Evolutionary conservation across 1,284 basidiomycete species (phyloP).

Genomic region (Trichosporon ovoides): DNA sequence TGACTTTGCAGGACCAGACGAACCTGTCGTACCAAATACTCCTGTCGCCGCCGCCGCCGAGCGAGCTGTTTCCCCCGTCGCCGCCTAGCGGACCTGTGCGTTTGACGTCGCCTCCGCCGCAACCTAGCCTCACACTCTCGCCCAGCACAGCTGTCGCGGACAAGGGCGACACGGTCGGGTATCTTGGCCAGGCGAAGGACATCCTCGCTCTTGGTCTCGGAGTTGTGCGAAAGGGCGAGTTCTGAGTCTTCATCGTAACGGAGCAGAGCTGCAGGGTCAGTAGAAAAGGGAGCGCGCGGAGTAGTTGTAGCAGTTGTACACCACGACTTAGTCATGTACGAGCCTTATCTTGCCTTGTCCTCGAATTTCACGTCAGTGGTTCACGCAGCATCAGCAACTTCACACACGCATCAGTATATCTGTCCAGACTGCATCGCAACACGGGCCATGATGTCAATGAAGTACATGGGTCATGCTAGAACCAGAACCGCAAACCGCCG

Average conservation of each 20-base stretch:
- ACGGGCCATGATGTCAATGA: constrained; percentile 21
- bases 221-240: background rate
- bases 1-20: constrained; percentile 30
- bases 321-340: background rate
- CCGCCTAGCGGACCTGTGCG: constrained; percentile 27
- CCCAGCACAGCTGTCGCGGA: constrained; percentile 24
- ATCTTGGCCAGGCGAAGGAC: constrained; percentile 45
- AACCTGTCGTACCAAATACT: constrained; percentile 42
- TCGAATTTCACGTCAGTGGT: background rate
- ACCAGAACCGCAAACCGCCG: constrained; percentile 20
- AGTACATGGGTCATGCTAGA: constrained; percentile 27
- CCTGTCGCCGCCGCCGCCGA: constrained; percentile 37
- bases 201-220: background rate
- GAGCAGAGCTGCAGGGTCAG: too few species aligned
- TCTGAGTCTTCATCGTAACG: background rate
- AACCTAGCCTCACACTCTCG: constrained; percentile 7
- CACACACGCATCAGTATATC: background rate
- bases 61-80: constrained; percentile 39
- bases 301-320: background rate
- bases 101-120: constrained; percentile 29
- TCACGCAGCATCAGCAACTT: too few species aligned
- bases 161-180: constrained; percentile 27
- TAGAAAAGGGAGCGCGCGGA: too few species aligned
- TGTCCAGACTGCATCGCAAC: background rate
- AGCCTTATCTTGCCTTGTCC: background rate